phyloP scores from a whole-genome alignment of 148 eudicot genomes.

The Hydrangea macrophylla region DNA sequence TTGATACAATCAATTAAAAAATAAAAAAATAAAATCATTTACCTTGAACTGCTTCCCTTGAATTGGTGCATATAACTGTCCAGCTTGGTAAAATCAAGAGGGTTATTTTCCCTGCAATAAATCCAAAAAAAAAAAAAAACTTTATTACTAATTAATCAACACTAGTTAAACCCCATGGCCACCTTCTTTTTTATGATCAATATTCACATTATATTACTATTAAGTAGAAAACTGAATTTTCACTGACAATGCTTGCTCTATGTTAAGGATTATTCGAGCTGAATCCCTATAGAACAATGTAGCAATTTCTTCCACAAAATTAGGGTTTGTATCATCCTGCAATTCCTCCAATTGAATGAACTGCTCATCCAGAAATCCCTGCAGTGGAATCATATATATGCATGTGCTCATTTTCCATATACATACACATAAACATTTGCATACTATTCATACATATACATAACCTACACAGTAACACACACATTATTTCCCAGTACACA shows the following conservation, averaged over 20 bases:
- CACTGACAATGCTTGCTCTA: conserved; percentile 86
- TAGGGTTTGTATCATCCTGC: conserved; percentile 87
- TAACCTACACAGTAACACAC: too few species aligned
- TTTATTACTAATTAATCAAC: background rate
- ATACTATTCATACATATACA: too few species aligned
- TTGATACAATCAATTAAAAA: too few species aligned
- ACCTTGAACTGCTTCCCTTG: conserved; percentile 94
- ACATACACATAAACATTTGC: too few species aligned
- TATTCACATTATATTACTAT: background rate
- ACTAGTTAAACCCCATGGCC: too few species aligned
- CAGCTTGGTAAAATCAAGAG: conserved; percentile 69
- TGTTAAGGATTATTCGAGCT: conserved; percentile 53
- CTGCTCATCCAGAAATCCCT: conserved; percentile 92
- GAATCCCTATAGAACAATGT: conserved; percentile 84
- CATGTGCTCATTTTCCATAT: too few species aligned
- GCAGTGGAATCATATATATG: too few species aligned
- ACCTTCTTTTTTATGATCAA: background rate
- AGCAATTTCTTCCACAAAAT: conserved; percentile 89
- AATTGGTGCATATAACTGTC: conserved; percentile 87
- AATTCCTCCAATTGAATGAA: conserved; percentile 89
- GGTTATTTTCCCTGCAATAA: conserved; percentile 57
- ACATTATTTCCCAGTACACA: too few species aligned
- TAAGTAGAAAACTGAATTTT: background rate
- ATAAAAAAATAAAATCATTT: too few species aligned
- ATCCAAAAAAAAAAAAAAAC: conserved; percentile 8